These are phyloP conservation scores for Scheffersomyces segobiensis DNA, from an alignment of 1,139 yeast species.

Conservation along the genomic window DNA sequence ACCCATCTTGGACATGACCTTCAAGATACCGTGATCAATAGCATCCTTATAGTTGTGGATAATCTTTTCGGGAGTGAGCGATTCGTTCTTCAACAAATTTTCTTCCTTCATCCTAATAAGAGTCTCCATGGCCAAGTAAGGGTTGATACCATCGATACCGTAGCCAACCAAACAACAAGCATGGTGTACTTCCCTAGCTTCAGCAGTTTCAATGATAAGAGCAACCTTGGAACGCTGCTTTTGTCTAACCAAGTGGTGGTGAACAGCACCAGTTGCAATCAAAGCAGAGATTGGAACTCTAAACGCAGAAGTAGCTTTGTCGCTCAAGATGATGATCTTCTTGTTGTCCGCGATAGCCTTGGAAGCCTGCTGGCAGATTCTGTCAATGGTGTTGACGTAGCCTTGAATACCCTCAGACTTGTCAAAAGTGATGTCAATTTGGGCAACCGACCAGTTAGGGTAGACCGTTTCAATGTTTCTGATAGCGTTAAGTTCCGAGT, in stretches of 20 bases:
- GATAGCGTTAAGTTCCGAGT: constrained; percentile 73
- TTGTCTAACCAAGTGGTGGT: constrained; percentile 92
- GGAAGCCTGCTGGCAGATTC: constrained; percentile 85
- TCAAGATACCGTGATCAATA: constrained; percentile 85
- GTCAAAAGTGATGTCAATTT: constrained; percentile 87
- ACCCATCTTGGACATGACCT: constrained; percentile 99
- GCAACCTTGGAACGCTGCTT: constrained; percentile 97
- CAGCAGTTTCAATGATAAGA: constrained; percentile 86
- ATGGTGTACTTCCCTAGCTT: constrained; percentile 97
- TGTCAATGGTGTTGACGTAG: constrained; percentile 79
- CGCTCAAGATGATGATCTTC: constrained; percentile 77
- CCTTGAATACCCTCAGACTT: constrained; percentile 84
- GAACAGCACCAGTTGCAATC: constrained; percentile 95
- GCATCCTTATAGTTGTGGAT: constrained; percentile 79
- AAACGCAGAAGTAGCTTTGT: constrained; percentile 57
- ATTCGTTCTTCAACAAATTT: constrained; percentile 64
- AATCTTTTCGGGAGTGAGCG: constrained; percentile 57
- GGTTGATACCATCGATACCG: constrained; percentile 96
- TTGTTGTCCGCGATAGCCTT: constrained; percentile 76
- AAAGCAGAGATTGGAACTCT: constrained; percentile 86
- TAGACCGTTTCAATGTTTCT: constrained; percentile 69
- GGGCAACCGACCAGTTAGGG: constrained; percentile 83
- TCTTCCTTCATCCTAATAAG: constrained; percentile 82
- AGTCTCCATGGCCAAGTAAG: constrained; percentile 91
- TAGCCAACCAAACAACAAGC: constrained; percentile 92